Conservation (phyloP, 2,329 filamentous ascomycete genomes). For the Myrmaecium sp. region DNA sequence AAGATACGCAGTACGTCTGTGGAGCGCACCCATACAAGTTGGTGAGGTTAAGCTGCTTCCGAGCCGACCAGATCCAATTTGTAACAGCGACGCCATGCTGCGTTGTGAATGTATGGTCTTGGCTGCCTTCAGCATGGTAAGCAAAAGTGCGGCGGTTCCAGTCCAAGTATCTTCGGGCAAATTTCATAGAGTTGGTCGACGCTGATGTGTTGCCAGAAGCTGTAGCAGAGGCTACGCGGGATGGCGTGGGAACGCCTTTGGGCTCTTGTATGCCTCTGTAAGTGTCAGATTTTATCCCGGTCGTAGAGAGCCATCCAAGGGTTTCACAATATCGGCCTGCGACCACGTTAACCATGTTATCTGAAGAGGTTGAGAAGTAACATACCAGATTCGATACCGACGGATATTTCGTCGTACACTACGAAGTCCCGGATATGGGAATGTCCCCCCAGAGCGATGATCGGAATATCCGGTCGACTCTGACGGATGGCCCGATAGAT, state of each 20-base stretch:
- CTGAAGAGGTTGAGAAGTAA: too few relatives aligned
- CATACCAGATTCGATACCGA: conserved; percentile 40
- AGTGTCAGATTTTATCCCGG: conserved; percentile 34
- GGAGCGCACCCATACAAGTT: conserved; percentile 43
- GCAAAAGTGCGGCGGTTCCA: conserved; percentile 51
- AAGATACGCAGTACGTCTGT: conserved; percentile 40
- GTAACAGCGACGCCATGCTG: conserved; percentile 30
- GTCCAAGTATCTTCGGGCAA: conserved; percentile 47
- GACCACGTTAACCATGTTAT: too few relatives aligned
- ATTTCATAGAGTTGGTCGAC: conserved; percentile 23
- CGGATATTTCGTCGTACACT: conserved; percentile 44
- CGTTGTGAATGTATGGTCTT: conserved; percentile 30
- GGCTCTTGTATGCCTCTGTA: conserved; percentile 24
- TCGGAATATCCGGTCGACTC: conserved; percentile 37
- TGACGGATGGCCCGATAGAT: conserved; percentile 44
- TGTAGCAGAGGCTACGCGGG: conserved; percentile 18
- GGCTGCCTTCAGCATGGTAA: conserved; percentile 40
- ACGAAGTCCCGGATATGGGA: conserved; percentile 48
- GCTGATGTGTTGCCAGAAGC: conserved; percentile 15
- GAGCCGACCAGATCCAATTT: conserved; percentile 31
- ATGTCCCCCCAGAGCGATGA: conserved; percentile 50
- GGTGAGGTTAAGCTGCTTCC: conserved; percentile 38
- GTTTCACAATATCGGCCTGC: conserved; percentile 47
- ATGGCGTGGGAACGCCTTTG: conserved; percentile 26
- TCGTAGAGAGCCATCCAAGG: conserved; percentile 48